Evolutionary conservation across 2,329 filamentous ascomycete species (phyloP).

Genomic region (Raffaelea arxii): DNA sequence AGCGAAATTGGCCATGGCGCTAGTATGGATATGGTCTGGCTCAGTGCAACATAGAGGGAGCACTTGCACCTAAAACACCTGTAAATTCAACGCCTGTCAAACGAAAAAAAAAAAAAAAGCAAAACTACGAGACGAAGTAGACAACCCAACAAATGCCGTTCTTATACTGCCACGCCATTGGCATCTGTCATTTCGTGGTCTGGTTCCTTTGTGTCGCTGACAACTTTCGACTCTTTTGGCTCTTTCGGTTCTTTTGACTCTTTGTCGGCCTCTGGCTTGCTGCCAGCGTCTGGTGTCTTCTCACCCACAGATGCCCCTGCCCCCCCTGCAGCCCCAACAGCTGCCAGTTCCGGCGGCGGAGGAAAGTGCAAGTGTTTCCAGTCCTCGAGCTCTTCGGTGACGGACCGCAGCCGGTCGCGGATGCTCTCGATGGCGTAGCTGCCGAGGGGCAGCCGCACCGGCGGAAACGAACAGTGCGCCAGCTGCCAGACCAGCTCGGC

Average conservation of each 20-base stretch:
- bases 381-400: conserved; percentile 91
- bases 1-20: too few relatives aligned
- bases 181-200: conserved; percentile 8
- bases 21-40: too few relatives aligned
- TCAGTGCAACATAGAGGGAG: too few relatives aligned
- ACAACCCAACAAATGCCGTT: too few relatives aligned
- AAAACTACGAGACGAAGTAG: too few relatives aligned
- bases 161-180: too few relatives aligned
- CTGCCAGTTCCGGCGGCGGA: conserved; percentile 26
- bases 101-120: conserved; percentile 5
- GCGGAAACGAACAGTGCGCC: conserved; percentile 89
- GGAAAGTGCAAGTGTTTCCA: conserved; percentile 80
- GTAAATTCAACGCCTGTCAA: conserved; percentile 1
- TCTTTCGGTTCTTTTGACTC: neutral
- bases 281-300: too few relatives aligned
- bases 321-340: conserved; percentile 22
- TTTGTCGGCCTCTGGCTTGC: neutral
- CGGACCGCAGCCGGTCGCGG: conserved; percentile 74
- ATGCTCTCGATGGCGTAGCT: conserved; percentile 96
- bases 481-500: conserved; percentile 92
- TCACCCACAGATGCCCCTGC: conserved; percentile 15
- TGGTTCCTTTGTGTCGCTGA: conserved; percentile 15
- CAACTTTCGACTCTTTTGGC: too few relatives aligned
- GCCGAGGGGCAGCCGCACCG: conserved; percentile 74
- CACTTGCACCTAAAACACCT: too few relatives aligned